Evolutionary conservation across 148 eudicot genomes (phyloP), one percentile per base, ranked within the genome.

Genomic region (Cornus florida): DNA sequence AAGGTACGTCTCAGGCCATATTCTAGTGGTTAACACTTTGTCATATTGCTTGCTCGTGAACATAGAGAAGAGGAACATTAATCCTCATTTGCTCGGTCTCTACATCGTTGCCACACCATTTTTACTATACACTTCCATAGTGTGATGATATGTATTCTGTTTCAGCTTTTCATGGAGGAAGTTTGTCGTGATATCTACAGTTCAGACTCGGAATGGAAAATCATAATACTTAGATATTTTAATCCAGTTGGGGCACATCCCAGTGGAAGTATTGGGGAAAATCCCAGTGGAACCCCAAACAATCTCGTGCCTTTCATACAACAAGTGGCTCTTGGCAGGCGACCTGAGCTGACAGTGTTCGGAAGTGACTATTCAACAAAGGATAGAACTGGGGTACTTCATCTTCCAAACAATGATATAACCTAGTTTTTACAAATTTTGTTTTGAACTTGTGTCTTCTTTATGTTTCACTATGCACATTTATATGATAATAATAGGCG

Each of bases 241-340:
- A 97, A 97, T 82, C 99, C 99, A 2, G 99, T 97, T 69, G 98
- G 97, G 74, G 99, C 99, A 38, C 98, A 97, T 79, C 87, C 95
- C 24, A 97, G 97, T 87, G 99, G 99, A 23, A 39, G 79, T 77
- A 92, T 97, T 70, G 99, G 99, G 62, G 99, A 97, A 80, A 98
- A 94, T 87, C 99, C 99, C 31, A 85, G 89, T 48, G 99, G 99
- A 35, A 79, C 84, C 72, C 99, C 99, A 38, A 94, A 97, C 86
- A 97, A 97, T 82, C 99, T 97, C 38, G 94, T 97, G 99, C 99
- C 99, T 7, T 94, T 83, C 80, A 87, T 97, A 75, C 99, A 97
- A 80, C 99, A 97, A 91, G 97, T 97, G 64, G 99, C 99, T 60
- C 98, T 97, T 86, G 99, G 94, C 62, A 90, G 99, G 88, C 86